A percentile compares a stretch with the other conserved stretches of the same genome.
Conservation (phyloP, 768 basidiomycete genomes). For the Clathrus columnatus region DNA sequence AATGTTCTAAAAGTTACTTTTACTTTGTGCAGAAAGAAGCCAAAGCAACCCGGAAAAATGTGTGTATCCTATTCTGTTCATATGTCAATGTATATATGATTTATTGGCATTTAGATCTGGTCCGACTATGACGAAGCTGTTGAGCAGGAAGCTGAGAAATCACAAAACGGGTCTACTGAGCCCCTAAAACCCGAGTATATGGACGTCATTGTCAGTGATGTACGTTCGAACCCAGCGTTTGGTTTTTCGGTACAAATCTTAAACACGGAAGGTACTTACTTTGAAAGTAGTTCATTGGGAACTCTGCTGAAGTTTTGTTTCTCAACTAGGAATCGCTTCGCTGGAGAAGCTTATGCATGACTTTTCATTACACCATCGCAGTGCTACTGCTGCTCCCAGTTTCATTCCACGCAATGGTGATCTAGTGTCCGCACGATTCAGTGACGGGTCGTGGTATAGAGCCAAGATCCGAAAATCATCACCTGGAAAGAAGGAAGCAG, state of each 20-base stretch:
- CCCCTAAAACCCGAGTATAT: conserved; percentile 75
- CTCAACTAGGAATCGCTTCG: conserved; percentile 71
- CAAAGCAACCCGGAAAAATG: conserved; percentile 68
- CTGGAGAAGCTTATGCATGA: conserved; percentile 93
- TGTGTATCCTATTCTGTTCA: conserved; percentile 29
- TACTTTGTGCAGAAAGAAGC: conserved; percentile 53
- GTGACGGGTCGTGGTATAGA: conserved; percentile 92
- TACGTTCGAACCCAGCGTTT: conserved; percentile 65
- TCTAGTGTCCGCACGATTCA: conserved; percentile 90
- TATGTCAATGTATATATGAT: not conserved
- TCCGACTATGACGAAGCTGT: conserved; percentile 69
- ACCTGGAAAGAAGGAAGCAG: conserved; percentile 84
- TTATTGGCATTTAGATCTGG: conserved; percentile 64
- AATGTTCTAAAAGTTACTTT: not conserved
- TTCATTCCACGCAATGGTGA: conserved; percentile 82
- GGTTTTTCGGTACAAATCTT: conserved; percentile 89
- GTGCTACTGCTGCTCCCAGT: conserved; percentile 45
- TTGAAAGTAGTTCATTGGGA: not conserved
- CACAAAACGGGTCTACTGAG: conserved; percentile 20
- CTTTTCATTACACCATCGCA: conserved; percentile 79
- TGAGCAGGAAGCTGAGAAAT: conserved; percentile 39
- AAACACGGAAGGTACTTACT: conserved; percentile 69
- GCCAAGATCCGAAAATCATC: conserved; percentile 85
- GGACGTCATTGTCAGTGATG: conserved; percentile 87
- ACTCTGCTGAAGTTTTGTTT: not conserved